Base-by-base conservation (phyloP, 768 basidiomycete genomes). In the Hemileccinum impolitum region DNA sequence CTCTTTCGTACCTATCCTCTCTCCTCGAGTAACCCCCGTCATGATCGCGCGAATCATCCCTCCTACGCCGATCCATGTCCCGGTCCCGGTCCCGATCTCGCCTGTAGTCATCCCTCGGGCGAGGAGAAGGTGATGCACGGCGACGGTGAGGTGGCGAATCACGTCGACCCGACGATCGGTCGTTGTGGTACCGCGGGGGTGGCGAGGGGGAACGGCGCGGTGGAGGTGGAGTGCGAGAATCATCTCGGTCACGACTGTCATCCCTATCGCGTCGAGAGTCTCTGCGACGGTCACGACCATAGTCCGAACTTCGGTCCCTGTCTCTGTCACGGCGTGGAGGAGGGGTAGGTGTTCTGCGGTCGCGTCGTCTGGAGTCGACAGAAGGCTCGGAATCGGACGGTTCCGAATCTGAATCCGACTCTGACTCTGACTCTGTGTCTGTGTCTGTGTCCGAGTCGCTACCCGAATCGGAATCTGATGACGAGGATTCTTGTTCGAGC, bases 401-500 rank as follows among this genome's bases (percentile, higher is more conserved):
- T 35, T 66, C 74, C 69, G 76, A 75, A 14, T 63, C 67, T 0
- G 72, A 70, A 17, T 75, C 73, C 0, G 77, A 74, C 36, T 71
- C 66, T 3, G 73, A 63, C 15, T 63, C 67, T 1, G 69, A 59
- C n/a, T 51, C 50, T 10, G 61, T 61, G 35, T 35, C 34, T n/a
- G 70, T 61, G 35, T 35, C 34, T n/a, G 70, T 11, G 47, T 42
- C 69, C 10, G 72, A 68, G n/a, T 52, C 52, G 14, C 39, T 44
- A 31, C 71, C 72, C 7, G 72, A 68, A 47, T 69, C 61, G 1
- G 67, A 65, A 35, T 71, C 72, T 1, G 74, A 75, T 2, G 75
- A 74, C 6, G 72, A 76, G 0, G 76, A 76, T 43, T 74, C 78
- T 18, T 82, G 88, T 63, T 87, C 89, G 21, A 92, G 76, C 77